phyloP scores from a whole-genome alignment of 2,329 filamentous ascomycete genomes.

The Sporothrix variecibatus region DNA sequence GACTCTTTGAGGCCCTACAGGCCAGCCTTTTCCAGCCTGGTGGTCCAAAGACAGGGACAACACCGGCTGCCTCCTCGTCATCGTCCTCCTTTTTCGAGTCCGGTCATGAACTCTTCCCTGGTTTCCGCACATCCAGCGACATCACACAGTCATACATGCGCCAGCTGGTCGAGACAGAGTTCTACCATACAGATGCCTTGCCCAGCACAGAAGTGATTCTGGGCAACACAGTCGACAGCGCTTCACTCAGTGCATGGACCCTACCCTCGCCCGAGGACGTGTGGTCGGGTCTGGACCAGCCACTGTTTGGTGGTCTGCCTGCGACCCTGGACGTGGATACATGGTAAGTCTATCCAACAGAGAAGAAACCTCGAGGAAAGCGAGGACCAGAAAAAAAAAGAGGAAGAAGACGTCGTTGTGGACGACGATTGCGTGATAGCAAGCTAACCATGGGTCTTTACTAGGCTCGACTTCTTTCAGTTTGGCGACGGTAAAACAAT shows the following conservation, averaged over 20 bases:
- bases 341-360: slow-evolving; percentile 5
- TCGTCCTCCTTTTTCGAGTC: neutral
- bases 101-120: slow-evolving; percentile 19
- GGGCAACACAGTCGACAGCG: neutral
- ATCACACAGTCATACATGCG: slow-evolving; percentile 19
- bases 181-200: neutral
- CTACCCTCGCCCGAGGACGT: slow-evolving; percentile 22
- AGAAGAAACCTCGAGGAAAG: neutral
- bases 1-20: slow-evolving; percentile 28
- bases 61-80: neutral
- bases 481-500: slow-evolving; percentile 17
- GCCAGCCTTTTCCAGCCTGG: slow-evolving; percentile 19
- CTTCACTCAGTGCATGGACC: neutral
- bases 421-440: slow-evolving; percentile 2
- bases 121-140: slow-evolving; percentile 15
- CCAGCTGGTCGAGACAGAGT: slow-evolving; percentile 16
- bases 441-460: neutral
- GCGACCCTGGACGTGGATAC: slow-evolving; percentile 18
- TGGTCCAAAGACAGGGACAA: neutral
- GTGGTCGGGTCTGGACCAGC: slow-evolving; percentile 7
- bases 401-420: neutral
- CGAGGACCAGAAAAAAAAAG: neutral
- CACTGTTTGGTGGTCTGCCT: slow-evolving; percentile 18
- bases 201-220: neutral
- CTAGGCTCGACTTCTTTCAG: slow-evolving; percentile 25